These are phyloP conservation scores for Teratosphaeriaceae sp. DNA, from an alignment of 2,329 filamentous ascomycete species.

Conservation along the genomic window DNA sequence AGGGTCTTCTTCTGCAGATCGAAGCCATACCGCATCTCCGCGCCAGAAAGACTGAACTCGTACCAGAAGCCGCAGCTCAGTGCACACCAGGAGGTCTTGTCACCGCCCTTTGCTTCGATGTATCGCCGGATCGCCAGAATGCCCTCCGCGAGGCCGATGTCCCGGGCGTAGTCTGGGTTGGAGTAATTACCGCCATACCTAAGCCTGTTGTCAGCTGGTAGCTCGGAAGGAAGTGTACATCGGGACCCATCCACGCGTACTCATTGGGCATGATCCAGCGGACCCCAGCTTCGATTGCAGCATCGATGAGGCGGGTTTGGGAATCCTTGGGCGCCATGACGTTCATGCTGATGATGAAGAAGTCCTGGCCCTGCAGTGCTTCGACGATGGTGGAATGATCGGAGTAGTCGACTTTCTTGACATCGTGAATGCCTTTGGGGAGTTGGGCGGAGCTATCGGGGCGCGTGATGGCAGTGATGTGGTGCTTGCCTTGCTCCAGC, in stretches of 20 bases:
- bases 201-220: too few species aligned
- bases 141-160: conserved; percentile 10
- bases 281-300: conserved; percentile 24
- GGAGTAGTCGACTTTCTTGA: conserved; percentile 22
- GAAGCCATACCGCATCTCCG: conserved; percentile 23
- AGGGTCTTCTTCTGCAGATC: conserved; percentile 20
- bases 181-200: not conserved
- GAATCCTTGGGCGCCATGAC: conserved; percentile 17
- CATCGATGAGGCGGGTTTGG: conserved; percentile 24
- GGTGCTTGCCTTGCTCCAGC: conserved; percentile 25
- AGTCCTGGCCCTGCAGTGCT: conserved; percentile 26
- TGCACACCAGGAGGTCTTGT: conserved; percentile 20
- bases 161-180: conserved; percentile 4
- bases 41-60: conserved; percentile 20
- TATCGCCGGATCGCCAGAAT: conserved; percentile 8
- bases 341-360: conserved; percentile 29
- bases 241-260: conserved; percentile 6
- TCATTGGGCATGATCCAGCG: conserved; percentile 23
- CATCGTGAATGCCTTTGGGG: conserved; percentile 13
- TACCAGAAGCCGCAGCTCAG: conserved; percentile 28
- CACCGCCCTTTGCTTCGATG: conserved; percentile 14
- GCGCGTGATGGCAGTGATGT: conserved; percentile 36
- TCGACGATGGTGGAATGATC: conserved; percentile 17
- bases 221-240: too few species aligned
- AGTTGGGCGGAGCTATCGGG: conserved; percentile 33